Percentiles rank a stretch among this genome's conserved stretches.
These are phyloP conservation scores for Saturnispora zaruensis DNA, from an alignment of 805 yeast genomes.

Conservation along the genomic window DNA sequence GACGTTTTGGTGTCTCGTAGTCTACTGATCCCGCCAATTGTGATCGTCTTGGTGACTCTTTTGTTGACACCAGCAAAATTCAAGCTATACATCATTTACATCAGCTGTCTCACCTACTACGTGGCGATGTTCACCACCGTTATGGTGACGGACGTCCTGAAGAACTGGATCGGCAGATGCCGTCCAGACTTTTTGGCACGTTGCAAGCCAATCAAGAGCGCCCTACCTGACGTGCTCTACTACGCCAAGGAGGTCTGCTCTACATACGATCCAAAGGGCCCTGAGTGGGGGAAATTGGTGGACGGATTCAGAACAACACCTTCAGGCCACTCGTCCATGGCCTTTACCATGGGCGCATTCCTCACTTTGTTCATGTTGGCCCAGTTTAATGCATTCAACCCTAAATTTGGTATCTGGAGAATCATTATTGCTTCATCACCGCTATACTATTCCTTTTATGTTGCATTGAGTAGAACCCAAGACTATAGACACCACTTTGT, in stretches of 20 bases:
- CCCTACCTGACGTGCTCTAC: conserved; percentile 49
- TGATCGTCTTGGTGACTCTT: conserved; percentile 22
- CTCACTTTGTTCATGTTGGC: conserved; percentile 59
- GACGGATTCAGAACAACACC: conserved; percentile 83
- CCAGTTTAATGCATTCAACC: conserved; percentile 37
- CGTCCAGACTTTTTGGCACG: conserved; percentile 89
- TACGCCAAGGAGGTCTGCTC: conserved; percentile 63
- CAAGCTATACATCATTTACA: conserved; percentile 50
- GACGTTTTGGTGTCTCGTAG: conserved; percentile 46
- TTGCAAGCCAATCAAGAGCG: conserved; percentile 57
- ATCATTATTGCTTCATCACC: conserved; percentile 47
- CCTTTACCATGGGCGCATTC: conserved; percentile 62
- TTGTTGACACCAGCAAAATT: conserved; percentile 37
- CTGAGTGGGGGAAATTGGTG: conserved; percentile 28
- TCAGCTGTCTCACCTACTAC: conserved; percentile 58
- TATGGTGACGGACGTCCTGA: conserved; percentile 61
- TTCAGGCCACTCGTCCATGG: conserved; percentile 68
- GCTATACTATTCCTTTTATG: conserved; percentile 55
- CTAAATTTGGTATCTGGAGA: conserved; percentile 54
- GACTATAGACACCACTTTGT: conserved; percentile 92
- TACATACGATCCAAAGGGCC: conserved; percentile 29
- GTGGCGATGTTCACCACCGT: conserved; percentile 53
- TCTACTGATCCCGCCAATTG: conserved; percentile 38
- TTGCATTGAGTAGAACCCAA: conserved; percentile 80
- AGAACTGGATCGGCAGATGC: conserved; percentile 80